These are phyloP conservation scores for Yarrowia galli DNA, from an alignment of 1,139 yeast species.

Conservation along the genomic window DNA sequence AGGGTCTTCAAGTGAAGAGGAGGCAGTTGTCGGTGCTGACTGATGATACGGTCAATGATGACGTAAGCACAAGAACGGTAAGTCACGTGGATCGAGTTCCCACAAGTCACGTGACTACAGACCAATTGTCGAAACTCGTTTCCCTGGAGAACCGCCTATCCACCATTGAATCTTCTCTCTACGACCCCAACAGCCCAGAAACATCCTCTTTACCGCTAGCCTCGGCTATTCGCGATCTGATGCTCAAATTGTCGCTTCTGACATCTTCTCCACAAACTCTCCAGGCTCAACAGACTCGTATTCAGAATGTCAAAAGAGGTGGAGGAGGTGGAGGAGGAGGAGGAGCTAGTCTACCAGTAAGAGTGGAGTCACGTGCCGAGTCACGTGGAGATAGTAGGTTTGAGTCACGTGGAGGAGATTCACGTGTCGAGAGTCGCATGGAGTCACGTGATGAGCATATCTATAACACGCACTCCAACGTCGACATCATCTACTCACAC, in stretches of 20 bases:
- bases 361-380: slow-evolving; percentile 12
- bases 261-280: slow-evolving; percentile 31
- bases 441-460: slow-evolving; percentile 16
- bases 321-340: no score
- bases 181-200: slow-evolving; percentile 22
- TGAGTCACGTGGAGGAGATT: slow-evolving; percentile 5
- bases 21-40: neutral
- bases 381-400: slow-evolving; percentile 13
- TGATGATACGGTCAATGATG: no score
- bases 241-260: slow-evolving; percentile 30
- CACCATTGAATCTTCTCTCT: neutral
- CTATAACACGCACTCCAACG: neutral
- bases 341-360: no score
- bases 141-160: slow-evolving; percentile 2
- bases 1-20: slow-evolving; percentile 1
- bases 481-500: slow-evolving; percentile 9
- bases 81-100: no score
- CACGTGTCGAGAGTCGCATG: slow-evolving; percentile 2
- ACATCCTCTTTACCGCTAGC: neutral
- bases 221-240: slow-evolving; percentile 3
- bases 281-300: slow-evolving; percentile 12
- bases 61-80: neutral
- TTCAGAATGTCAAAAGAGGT: slow-evolving; percentile 3
- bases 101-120: no score
- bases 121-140: neutral